These are phyloP conservation scores for Miamiensis avidus DNA, from an alignment of 169 alveolate genomes.

Conservation along the genomic window DNA sequence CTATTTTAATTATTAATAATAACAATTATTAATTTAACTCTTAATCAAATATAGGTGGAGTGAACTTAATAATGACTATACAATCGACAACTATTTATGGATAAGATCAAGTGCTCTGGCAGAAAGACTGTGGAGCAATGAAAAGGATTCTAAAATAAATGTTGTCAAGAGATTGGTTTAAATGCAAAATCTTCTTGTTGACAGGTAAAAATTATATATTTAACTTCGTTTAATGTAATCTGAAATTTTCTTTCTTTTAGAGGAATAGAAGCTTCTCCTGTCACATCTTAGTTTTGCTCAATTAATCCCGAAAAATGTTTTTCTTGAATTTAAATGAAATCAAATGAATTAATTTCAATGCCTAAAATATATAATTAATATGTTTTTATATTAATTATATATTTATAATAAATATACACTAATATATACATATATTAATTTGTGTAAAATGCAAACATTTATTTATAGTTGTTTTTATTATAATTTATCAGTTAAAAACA, in stretches of 20 bases:
- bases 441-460: too few species aligned
- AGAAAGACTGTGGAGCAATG: conserved; percentile 41
- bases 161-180: not conserved
- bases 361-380: too few species aligned
- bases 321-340: too few species aligned
- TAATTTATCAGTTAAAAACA: too few species aligned
- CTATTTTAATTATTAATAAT: too few species aligned
- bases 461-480: too few species aligned
- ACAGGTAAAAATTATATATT: not conserved
- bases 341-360: too few species aligned
- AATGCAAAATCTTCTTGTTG: not conserved
- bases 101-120: conserved; percentile 38
- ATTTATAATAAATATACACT: too few species aligned
- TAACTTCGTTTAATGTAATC: too few species aligned
- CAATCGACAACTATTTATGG: conserved; percentile 23
- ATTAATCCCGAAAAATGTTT: not conserved
- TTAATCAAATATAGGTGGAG: conserved; percentile 12
- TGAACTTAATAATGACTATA: conserved; percentile 39
- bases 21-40: too few species aligned
- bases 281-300: not conserved
- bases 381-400: too few species aligned
- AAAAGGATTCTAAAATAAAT: not conserved
- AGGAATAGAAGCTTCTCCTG: not conserved
- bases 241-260: not conserved
- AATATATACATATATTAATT: too few species aligned